Base-by-base conservation (phyloP, 805 yeast genomes). In the Nakazawaea peltata region DNA sequence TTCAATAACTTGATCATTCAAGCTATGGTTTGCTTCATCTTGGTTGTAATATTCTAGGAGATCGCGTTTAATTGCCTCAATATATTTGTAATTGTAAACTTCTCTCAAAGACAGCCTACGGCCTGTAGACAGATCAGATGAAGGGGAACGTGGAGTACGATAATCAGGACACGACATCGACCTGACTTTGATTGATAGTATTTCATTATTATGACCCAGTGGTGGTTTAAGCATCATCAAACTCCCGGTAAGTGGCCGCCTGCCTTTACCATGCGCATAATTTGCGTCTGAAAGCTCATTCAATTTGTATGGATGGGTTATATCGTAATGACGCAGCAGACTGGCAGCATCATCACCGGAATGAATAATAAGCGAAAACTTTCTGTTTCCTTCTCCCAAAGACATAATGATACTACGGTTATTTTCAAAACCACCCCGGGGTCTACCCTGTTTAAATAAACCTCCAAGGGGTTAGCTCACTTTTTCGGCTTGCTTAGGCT, bases 1-100 rank as follows among this genome's bases (percentile, higher is more conserved):
- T 41, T 25, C 56, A 57, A 45, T 69, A 72, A 36, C 56, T 50
- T 29, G 54, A 46, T 17, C 25, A 30, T 28, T 37, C 15, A 32
- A 30, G 19, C 14, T 24, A 10, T n/a, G 14, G 7, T 13, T 19
- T 10, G 23, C 10, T 21, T n/a, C n/a, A 12, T 22, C 19, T 19
- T 24, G 30, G n/a, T 32, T 12, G 27, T 37, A 37, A 15, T 19
- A 28, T 5, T 32, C 22, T 22, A 32, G 4, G 12, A 37, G 18
- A 18, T 37, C 36, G 11, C 19, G 23, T 17, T 37, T 32, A 23
- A 37, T 19, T 2, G 24, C 24, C 23, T 32, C 36, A 19, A 32
- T 26, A 32, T 37, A 36, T 21, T 18, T 30, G 4, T 24, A n/a
- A 22, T 36, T 36, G 15, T 36, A 36, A 7, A 19, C 32, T 5